Base-by-base conservation (phyloP, 2,329 filamentous ascomycete species). In the Chrysosphaeria jannelii region DNA sequence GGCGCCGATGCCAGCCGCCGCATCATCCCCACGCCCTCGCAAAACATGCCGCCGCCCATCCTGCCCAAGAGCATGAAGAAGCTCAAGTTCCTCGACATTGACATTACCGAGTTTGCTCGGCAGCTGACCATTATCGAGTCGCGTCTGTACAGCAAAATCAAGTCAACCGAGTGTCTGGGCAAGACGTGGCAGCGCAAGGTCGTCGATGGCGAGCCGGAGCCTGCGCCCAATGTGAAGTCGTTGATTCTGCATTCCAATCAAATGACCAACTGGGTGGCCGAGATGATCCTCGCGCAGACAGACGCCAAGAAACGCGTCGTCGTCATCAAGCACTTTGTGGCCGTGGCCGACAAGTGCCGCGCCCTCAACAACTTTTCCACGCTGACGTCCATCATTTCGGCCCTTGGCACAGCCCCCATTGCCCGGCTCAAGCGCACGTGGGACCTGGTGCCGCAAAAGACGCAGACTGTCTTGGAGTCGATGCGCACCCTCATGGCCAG, bases 31-130 rank as follows among this genome's bases (percentile, higher is more conserved):
- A 93, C 78, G 1, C 51, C 85, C 31, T 81, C 66, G 39, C 67
- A 68, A 35, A 68, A 74, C 30, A 71, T 74, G 1, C 81, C 85
- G 4, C 51, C 70, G 17, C 76, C 85, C 1, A 91, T 93, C 39
- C 64, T 91, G 41, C 85, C 85, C 2, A 91, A 90, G 56, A 91
- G 93, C 42, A 89, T 97, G 78, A 91, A 85, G 58, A 97, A 91
- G 46, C 59, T 97, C 35, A 97, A 93, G 44, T 93, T 97, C 47
- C 49, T 93, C 26, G 85, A 97, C 39, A 91, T 97, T 34, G 85
- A 97, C 39, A 66, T 78, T 0, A 74, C 71, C 0, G 85, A 97
- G 40, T 93, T 97, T 44, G 85, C 85, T n/a, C 67, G 85, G 22
- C 85, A 97, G 43, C 55, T 97, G 30, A 97, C 85, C 0, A 85